phyloP scores from a whole-genome alignment of 768 basidiomycete species.

The Leccinum broughii region DNA sequence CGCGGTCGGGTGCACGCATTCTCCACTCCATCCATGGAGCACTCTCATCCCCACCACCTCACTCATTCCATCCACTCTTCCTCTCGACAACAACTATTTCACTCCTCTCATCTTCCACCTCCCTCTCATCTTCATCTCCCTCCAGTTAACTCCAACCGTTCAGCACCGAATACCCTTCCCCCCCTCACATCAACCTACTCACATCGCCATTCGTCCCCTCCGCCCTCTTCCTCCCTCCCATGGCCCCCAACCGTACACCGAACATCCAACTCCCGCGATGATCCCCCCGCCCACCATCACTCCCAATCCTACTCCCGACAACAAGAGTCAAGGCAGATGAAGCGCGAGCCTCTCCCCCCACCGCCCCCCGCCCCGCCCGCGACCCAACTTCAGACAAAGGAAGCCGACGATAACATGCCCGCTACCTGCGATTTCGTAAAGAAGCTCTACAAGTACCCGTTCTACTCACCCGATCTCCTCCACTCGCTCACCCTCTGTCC shows the following conservation, averaged over 20 bases:
- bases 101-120: constrained; percentile 44
- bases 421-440: constrained; percentile 94
- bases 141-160: constrained; percentile 36
- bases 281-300: constrained; percentile 30
- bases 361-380: constrained; percentile 27
- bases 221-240: constrained; percentile 25
- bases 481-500: constrained; percentile 6
- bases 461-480: not conserved
- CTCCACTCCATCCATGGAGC: not conserved
- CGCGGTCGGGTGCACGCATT: not conserved
- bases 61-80: constrained; percentile 11
- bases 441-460: constrained; percentile 83
- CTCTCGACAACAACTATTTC: constrained; percentile 39
- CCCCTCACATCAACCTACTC: constrained; percentile 33
- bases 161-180: constrained; percentile 41
- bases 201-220: constrained; percentile 32
- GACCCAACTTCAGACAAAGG: constrained; percentile 30
- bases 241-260: constrained; percentile 34
- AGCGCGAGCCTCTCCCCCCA: constrained; percentile 30
- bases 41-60: not conserved
- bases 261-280: constrained; percentile 44
- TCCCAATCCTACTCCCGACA: constrained; percentile 21
- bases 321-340: constrained; percentile 29
- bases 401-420: constrained; percentile 73
- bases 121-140: constrained; percentile 43